Evolutionary conservation across 768 basidiomycete species (phyloP).

Genomic region (Phaeolepiota aurea): DNA sequence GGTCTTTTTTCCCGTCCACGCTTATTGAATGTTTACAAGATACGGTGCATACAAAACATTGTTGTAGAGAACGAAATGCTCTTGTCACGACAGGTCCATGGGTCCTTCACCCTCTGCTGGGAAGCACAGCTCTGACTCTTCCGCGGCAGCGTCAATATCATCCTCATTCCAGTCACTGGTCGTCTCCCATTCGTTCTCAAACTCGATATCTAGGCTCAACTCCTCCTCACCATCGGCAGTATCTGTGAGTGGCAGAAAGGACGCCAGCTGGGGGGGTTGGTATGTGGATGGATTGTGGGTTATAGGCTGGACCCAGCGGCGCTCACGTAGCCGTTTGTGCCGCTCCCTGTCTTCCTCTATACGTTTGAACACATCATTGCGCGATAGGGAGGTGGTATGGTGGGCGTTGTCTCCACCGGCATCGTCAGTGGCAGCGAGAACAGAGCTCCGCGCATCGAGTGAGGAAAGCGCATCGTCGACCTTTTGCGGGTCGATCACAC

Average conservation of each 20-base stretch:
- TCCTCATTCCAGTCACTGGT: slow-evolving; percentile 91
- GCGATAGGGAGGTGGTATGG: slow-evolving; percentile 33
- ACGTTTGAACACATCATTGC: slow-evolving; percentile 70
- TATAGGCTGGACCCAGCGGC: slow-evolving; percentile 84
- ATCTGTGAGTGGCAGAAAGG: slow-evolving; percentile 52
- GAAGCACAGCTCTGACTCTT: slow-evolving; percentile 69
- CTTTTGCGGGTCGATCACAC: slow-evolving; percentile 71
- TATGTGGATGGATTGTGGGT: slow-evolving; percentile 39
- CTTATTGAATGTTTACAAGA: too few species aligned
- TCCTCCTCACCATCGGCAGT: slow-evolving; percentile 48
- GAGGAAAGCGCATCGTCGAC: slow-evolving; percentile 61
- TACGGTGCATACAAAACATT: too few species aligned
- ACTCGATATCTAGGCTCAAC: slow-evolving; percentile 68
- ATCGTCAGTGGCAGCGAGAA: slow-evolving; percentile 4
- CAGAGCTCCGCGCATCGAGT: slow-evolving; percentile 38
- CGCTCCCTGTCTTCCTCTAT: slow-evolving; percentile 92
- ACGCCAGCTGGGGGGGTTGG: slow-evolving; percentile 39
- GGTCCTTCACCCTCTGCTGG: slow-evolving; percentile 36
- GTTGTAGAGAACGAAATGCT: too few species aligned
- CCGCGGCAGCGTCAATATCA: slow-evolving; percentile 65
- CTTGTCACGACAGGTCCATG: slow-evolving; percentile 38
- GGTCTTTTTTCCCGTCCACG: not conserved
- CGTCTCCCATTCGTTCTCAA: slow-evolving; percentile 86
- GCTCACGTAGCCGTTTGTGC: slow-evolving; percentile 85
- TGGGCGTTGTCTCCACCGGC: slow-evolving; percentile 3